A percentile compares a stretch with the other conserved stretches of the same genome.
These are phyloP conservation scores for Phoma sp. DNA, from an alignment of 2,329 filamentous ascomycete species.

Conservation along the genomic window DNA sequence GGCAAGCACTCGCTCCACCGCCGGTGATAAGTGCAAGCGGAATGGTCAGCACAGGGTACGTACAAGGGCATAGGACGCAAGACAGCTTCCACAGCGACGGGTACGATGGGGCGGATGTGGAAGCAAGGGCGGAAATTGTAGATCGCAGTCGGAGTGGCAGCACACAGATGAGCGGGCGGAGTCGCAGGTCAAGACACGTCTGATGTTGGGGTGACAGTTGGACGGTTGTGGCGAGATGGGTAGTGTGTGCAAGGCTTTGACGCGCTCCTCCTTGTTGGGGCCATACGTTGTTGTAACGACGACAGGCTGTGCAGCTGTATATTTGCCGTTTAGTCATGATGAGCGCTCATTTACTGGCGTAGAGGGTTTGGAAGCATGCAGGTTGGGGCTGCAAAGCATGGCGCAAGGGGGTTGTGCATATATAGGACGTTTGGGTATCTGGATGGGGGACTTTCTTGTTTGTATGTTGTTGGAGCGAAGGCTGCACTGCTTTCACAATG, in stretches of 20 bases:
- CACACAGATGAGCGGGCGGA: slow-evolving; percentile 38
- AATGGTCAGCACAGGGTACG: slow-evolving; percentile 48
- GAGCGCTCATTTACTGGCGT: slow-evolving; percentile 1
- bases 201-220: too few relatives aligned
- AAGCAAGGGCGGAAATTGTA: slow-evolving; percentile 48
- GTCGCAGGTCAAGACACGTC: slow-evolving; percentile 15
- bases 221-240: too few relatives aligned
- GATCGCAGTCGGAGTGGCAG: slow-evolving; percentile 46
- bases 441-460: not conserved
- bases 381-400: slow-evolving; percentile 3
- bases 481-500: too few relatives aligned
- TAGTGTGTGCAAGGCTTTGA: not conserved
- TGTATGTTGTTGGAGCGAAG: not conserved
- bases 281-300: slow-evolving; percentile 5
- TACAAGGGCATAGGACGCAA: slow-evolving; percentile 48
- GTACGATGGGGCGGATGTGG: slow-evolving; percentile 40
- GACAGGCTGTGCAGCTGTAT: not conserved
- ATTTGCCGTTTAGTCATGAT: not conserved
- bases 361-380: not conserved
- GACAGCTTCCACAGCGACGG: slow-evolving; percentile 48
- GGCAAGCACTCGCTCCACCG: slow-evolving; percentile 30
- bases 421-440: not conserved
- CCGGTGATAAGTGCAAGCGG: slow-evolving; percentile 25
- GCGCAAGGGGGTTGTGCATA: slow-evolving; percentile 5
- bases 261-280: not conserved